Evolutionary conservation across 1,284 basidiomycete species (phyloP), one percentile per base, ranked within the genome.

Genomic region (Cryptococcus wingfieldii): DNA sequence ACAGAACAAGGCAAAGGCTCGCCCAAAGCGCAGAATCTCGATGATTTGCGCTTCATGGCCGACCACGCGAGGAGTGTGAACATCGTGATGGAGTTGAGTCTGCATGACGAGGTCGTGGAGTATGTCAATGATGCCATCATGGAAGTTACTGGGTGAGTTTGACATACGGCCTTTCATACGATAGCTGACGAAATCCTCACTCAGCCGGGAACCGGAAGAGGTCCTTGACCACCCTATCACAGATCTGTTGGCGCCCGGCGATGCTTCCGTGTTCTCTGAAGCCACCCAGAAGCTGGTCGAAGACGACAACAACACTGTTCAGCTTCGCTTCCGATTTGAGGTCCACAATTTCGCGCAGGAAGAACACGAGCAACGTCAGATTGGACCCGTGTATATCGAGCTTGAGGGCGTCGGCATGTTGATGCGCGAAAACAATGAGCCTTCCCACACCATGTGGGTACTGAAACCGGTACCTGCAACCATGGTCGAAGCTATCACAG

Each of bases 401-500:
- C 94, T 98, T 86, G 93, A 97, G 68, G 96, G 91, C 41, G 96
- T 96, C 71, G 96, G 96, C 23, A 98, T 99, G 95, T 84, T 98
- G 64, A 95, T 98, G 86, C 84, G 90, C 62, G 92, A 96, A 76
- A 85, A 90, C 38, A 85, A 91, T 69, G 82, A 83, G 58, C 86
- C 91, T 3, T 90, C 93, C 23, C 96, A 98, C 75, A 96, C 95
- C 5, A 98, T 98, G 94, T 99, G 96, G 96, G 94, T 98, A 43
- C 85, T 97, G 72, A 93, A 90, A 68, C 91, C 95, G 19, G 84
- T 90, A 47, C 82, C 84, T 0, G 73, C 74, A 0, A 71, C 71
- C 7, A 67, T 72, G 41, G 68, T 76, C 47, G 67, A 71, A 38
- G 54, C 59, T 16, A 65, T 68, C 16, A 59, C 59, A 23, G 70